Evolutionary conservation across 257 asterid species (phyloP), one percentile per base, ranked within the genome.

Genomic region (Ehretia macrophylla): DNA sequence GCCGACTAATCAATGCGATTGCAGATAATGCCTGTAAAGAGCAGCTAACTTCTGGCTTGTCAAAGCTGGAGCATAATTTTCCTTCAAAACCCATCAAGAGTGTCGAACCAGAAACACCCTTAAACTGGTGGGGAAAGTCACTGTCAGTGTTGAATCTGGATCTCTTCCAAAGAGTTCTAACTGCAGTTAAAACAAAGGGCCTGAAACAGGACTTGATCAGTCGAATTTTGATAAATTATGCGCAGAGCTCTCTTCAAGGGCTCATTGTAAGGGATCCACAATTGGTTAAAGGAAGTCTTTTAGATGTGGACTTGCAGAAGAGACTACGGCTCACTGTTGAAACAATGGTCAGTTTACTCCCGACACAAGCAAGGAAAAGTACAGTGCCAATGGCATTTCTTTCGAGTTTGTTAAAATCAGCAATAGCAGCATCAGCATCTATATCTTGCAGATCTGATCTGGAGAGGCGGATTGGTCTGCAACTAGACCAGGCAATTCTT

Each of bases 41-140:
- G 73, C 98, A 88, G 79, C 80, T 91, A 5, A 81, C 95, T 11
- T 83, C 85, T 3, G 98, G 96, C 13, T 55, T 91, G 42, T 88
- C 92, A 46, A 91, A 91, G 74, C 76, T 91, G 19, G 96, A 84
- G 51, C 86, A 88, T 51, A 82, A 77, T 67, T 83, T 67, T 56
- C 67, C 85, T 3, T 54, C 83, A 17, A 82, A 86, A 47, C 70
- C 77, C 8, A 42, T 61, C 52, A 35, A 20, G n/a, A 70, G 60
- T 18, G 21, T 64, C 8, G 96, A 82, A 42, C 52, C 83, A 8
- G 98, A 91, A 56, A 76, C 72, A 0, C 81, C 92, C 0, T 49
- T 71, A 21, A 87, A 84, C 69, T 91, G 95, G 95, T 88, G 98
- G 98, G 98, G 98, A 27, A 85, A 84, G 66, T 77, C 84, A 1